A percentile compares a stretch with the other conserved stretches of the same genome.
phyloP scores from a whole-genome alignment of 495 filamentous ascomycete genomes.

The Penicillium arizonense region DNA sequence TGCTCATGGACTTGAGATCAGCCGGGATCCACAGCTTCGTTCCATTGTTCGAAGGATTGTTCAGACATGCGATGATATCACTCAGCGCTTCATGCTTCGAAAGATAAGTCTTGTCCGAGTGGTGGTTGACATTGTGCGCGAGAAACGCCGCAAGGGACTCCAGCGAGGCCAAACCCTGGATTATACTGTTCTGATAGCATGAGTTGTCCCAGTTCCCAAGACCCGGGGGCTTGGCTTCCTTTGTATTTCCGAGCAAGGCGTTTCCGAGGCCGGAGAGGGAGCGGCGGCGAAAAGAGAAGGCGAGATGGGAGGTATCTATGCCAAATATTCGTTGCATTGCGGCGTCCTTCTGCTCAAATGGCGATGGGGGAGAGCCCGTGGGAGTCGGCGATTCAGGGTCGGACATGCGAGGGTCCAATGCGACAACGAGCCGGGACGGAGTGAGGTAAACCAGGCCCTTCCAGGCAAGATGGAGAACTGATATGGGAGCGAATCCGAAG shows the following conservation, averaged over 20 bases:
- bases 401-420: slow-evolving; percentile 49
- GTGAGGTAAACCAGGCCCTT: slow-evolving; percentile 59
- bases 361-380: slow-evolving; percentile 19
- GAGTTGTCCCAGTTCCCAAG: slow-evolving; percentile 91
- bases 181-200: slow-evolving; percentile 96
- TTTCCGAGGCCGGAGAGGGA: slow-evolving; percentile 42
- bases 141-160: slow-evolving; percentile 56
- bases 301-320: slow-evolving; percentile 52
- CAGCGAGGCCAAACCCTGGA: slow-evolving; percentile 82
- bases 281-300: slow-evolving; percentile 46
- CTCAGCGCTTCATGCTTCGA: slow-evolving; percentile 57
- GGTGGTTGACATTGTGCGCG: slow-evolving; percentile 39
- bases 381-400: slow-evolving; percentile 19
- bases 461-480: slow-evolving; percentile 49
- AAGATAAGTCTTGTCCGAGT: slow-evolving; percentile 36
- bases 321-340: slow-evolving; percentile 66
- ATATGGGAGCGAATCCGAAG: slow-evolving; percentile 27
- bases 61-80: slow-evolving; percentile 64
- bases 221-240: slow-evolving; percentile 60
- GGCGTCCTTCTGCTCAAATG: slow-evolving; percentile 57
- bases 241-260: slow-evolving; percentile 35
- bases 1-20: slow-evolving; percentile 81
- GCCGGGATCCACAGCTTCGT: slow-evolving; percentile 73
- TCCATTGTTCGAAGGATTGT: slow-evolving; percentile 64
- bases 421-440: slow-evolving; percentile 58